Evolutionary conservation across 1,284 basidiomycete species (phyloP).

Genomic region (Amylostereum areolatum): DNA sequence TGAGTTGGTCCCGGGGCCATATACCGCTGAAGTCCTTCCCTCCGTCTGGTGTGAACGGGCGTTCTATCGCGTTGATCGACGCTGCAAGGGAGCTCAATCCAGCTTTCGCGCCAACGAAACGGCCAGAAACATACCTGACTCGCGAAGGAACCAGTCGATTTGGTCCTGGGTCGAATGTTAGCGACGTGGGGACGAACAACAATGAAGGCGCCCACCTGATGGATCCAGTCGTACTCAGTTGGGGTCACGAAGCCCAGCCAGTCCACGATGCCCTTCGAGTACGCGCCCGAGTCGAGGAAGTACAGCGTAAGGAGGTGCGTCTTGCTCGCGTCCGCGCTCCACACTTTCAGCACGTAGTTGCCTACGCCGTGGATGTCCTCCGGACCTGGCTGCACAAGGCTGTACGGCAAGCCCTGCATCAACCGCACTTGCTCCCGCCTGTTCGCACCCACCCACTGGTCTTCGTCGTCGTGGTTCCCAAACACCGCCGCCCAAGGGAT

Average conservation of each 20-base stretch:
- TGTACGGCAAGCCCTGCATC: constrained; percentile 81
- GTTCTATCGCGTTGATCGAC: constrained; percentile 62
- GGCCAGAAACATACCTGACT: constrained; percentile 46
- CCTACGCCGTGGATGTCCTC: constrained; percentile 79
- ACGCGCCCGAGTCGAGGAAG: constrained; percentile 87
- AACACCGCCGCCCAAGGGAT: constrained; percentile 91
- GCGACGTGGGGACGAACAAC: too few species aligned
- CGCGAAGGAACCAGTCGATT: constrained; percentile 83
- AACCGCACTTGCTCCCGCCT: constrained; percentile 54
- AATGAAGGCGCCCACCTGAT: too few species aligned
- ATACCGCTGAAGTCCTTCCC: constrained; percentile 59
- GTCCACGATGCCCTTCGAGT: constrained; percentile 53
- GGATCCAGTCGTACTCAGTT: constrained; percentile 80
- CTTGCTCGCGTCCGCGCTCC: constrained; percentile 76
- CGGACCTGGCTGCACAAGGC: constrained; percentile 75
- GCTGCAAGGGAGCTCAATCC: constrained; percentile 6
- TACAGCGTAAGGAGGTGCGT: constrained; percentile 87
- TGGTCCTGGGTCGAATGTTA: too few species aligned
- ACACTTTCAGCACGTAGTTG: constrained; percentile 78
- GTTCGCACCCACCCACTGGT: constrained; percentile 40
- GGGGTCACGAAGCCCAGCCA: constrained; percentile 57
- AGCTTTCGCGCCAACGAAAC: too few species aligned
- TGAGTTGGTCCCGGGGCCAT: constrained; percentile 57
- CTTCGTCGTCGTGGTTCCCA: constrained; percentile 88
- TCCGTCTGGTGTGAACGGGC: constrained; percentile 77